Conservation (phyloP, 2,329 filamentous ascomycete species). For the Dactylellina drechsleri region DNA sequence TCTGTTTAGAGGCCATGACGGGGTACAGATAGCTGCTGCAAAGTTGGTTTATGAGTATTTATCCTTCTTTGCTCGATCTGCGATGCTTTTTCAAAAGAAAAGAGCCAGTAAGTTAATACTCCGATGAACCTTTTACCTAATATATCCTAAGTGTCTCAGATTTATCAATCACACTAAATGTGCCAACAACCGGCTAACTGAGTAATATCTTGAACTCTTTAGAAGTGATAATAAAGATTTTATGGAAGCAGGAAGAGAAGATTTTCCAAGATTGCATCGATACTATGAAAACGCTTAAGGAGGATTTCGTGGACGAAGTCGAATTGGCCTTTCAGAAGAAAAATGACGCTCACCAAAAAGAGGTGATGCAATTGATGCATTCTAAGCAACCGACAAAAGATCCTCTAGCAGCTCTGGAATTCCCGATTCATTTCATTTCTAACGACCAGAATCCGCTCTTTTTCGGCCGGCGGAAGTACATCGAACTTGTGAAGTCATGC, state of each 20-base stretch:
- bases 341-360: too few species aligned
- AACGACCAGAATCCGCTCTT: slow-evolving; percentile 1
- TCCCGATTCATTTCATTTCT: background rate
- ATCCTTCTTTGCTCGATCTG: slow-evolving; percentile 12
- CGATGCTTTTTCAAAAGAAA: slow-evolving; percentile 1
- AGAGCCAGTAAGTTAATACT: slow-evolving; percentile 1
- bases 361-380: too few species aligned
- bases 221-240: background rate
- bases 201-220: background rate
- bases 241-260: slow-evolving; percentile 6
- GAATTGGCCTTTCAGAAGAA: too few species aligned
- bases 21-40: slow-evolving; percentile 10
- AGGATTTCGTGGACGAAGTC: too few species aligned
- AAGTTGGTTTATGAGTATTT: slow-evolving; percentile 9
- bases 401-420: too few species aligned
- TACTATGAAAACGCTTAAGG: background rate
- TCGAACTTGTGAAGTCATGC: background rate
- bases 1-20: background rate
- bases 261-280: slow-evolving; percentile 7
- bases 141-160: too few species aligned
- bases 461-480: background rate
- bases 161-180: too few species aligned
- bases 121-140: too few species aligned
- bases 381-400: too few species aligned
- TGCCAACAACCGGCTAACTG: too few species aligned